Evolutionary conservation across 1,284 basidiomycete genomes (phyloP), one percentile per base, ranked within the genome.

Genomic region (Ceratorhiza oryzae-sativae): DNA sequence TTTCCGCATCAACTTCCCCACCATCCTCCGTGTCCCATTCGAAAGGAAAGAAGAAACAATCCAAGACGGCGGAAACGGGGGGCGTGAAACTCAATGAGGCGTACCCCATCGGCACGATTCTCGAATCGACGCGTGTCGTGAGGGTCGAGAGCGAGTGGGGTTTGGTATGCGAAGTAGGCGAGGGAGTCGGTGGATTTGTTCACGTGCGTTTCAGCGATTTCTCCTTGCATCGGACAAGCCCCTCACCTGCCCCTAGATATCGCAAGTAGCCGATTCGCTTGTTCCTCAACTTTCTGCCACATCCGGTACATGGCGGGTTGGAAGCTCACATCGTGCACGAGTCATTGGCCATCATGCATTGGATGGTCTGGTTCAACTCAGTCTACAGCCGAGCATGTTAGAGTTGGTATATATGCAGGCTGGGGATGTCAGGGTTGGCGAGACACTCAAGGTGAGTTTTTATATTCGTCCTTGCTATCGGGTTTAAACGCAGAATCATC

Each of bases 181-280:
- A 89, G 8, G 86, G 84, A 0, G 78, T 91, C 13, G 85, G 89
- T 74, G 95, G 93, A 9, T 96, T 95, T 79, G 87, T 93, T 49
- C 95, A 97, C 80, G 94, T 96, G 75, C 77, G 91, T 83, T 1
- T 13, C 49, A 25, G 46, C 32, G 70, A 15, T 36, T 62, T 20
- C 8, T 45, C 39, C 20, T 49, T 55, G 46, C 23, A 27, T 25
- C 25, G 30, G 15, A 61, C 73, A 25, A 10, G 25, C 41, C 13
- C 18, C 27, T 73, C 34, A 32, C 34, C 61, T 36, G 75, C 39
- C 30, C 27, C 55, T 76, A 96, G 94, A 98, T 98, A 77, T 98
- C 97, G 12, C 94, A 96, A 79, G 86, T 93, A 30, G 92, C 95
- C 18, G 96, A 99, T 79, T 94, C 96, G 67, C 94, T 96, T 78